Conservation (phyloP, 495 filamentous ascomycete species). For the Trichoderma orchidacearum region DNA sequence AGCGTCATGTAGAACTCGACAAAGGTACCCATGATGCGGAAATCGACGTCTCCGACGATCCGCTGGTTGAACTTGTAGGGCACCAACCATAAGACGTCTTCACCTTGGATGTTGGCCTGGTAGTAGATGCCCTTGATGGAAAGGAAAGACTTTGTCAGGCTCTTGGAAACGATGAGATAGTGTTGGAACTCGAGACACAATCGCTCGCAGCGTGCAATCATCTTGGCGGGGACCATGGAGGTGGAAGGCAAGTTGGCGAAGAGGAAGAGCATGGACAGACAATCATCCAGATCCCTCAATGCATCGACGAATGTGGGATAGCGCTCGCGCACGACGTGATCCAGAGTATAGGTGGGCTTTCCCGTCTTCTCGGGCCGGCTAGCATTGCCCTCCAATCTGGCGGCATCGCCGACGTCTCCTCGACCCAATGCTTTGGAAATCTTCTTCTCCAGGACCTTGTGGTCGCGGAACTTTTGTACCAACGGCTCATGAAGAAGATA, state of each 20-base stretch:
- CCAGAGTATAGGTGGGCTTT: slow-evolving; percentile 73
- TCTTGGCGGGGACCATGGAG: slow-evolving; percentile 75
- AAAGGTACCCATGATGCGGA: slow-evolving; percentile 97
- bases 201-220: slow-evolving; percentile 81
- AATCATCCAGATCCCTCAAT: slow-evolving; percentile 89
- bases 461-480: slow-evolving; percentile 90
- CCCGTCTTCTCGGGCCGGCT: slow-evolving; percentile 70
- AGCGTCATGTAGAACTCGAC: slow-evolving; percentile 97
- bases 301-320: slow-evolving; percentile 97
- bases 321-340: slow-evolving; percentile 94
- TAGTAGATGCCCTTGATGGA: slow-evolving; percentile 99
- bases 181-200: slow-evolving; percentile 92
- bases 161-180: slow-evolving; percentile 84
- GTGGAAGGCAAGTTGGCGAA: slow-evolving; percentile 94
- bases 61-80: slow-evolving; percentile 94
- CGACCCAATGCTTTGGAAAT: slow-evolving; percentile 81
- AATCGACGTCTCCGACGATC: slow-evolving; percentile 86
- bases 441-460: slow-evolving; percentile 93
- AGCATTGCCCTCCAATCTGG: slow-evolving; percentile 43
- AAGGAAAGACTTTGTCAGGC: slow-evolving; percentile 86
- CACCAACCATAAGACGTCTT: slow-evolving; percentile 93
- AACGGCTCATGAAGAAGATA: slow-evolving; percentile 95
- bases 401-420: slow-evolving; percentile 78
- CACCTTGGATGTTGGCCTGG: slow-evolving; percentile 95
- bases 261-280: slow-evolving; percentile 88